phyloP scores from a whole-genome alignment of 164 flowering plant genomes.

The Warburgia ugandensis region DNA sequence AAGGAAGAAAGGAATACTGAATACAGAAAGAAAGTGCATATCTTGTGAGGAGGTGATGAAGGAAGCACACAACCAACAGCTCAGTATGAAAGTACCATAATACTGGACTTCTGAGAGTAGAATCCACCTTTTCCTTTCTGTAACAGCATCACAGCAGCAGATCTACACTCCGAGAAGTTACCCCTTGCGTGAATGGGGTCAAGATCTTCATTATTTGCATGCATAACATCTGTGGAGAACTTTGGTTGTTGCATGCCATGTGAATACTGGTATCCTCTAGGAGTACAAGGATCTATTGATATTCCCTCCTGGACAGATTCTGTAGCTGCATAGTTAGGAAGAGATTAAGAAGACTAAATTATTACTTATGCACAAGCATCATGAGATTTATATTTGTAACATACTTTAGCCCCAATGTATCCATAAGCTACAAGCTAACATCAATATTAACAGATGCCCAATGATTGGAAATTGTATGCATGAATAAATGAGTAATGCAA shows the following conservation, averaged over 20 bases:
- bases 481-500: no score
- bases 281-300: constrained; percentile 77
- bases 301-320: constrained; percentile 28
- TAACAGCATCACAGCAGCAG: constrained; percentile 64
- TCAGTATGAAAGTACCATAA: no score
- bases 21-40: no score
- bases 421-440: no score
- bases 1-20: no score
- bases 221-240: constrained; percentile 33
- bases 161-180: constrained; percentile 87
- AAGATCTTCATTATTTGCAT: constrained; percentile 19
- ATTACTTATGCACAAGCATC: background rate
- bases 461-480: no score
- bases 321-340: constrained; percentile 32
- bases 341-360: background rate
- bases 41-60: background rate
- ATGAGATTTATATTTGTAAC: background rate
- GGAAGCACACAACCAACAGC: background rate
- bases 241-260: constrained; percentile 21
- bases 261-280: constrained; percentile 70
- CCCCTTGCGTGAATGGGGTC: constrained; percentile 53
- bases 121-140: constrained; percentile 69
- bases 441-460: no score
- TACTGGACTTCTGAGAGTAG: background rate
- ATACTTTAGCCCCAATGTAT: background rate